Percentiles rank a stretch among this genome's conserved stretches.
These are phyloP conservation scores for Solanum pennellii DNA, from an alignment of 257 asterid species.

Conservation along the genomic window DNA sequence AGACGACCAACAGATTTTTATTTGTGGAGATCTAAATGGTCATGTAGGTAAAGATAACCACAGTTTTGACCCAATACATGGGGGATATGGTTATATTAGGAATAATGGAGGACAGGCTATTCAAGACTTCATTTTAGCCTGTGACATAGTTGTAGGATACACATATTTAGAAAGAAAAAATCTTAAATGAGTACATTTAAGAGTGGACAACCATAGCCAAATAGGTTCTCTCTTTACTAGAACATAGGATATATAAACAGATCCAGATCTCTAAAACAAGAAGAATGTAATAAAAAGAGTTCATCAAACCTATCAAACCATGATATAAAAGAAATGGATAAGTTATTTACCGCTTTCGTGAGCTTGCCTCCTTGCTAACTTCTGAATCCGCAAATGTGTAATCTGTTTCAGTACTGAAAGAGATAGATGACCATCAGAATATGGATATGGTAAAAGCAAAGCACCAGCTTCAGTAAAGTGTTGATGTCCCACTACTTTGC, in stretches of 20 bases:
- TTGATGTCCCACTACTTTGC: not conserved
- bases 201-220: not conserved
- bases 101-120: not conserved
- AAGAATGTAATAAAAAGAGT: not conserved
- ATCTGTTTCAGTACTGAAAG: slow-evolving; percentile 9
- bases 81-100: not conserved
- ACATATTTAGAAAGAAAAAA: not conserved
- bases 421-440: not conserved
- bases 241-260: not conserved
- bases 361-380: slow-evolving; percentile 9
- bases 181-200: not conserved
- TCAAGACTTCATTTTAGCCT: not conserved
- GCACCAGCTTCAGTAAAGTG: not conserved
- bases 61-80: not conserved
- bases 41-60: not conserved
- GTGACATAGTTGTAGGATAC: not conserved
- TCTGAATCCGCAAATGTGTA: slow-evolving; percentile 11
- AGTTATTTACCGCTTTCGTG: slow-evolving; percentile 11
- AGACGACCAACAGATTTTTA: not conserved
- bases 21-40: not conserved
- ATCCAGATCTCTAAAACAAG: not conserved
- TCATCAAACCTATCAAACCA: not conserved
- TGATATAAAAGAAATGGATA: not conserved
- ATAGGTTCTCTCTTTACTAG: not conserved
- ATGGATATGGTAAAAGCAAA: not conserved